Base-by-base conservation (phyloP, 1,139 yeast species). In the Meyerozyma smithsonii region DNA sequence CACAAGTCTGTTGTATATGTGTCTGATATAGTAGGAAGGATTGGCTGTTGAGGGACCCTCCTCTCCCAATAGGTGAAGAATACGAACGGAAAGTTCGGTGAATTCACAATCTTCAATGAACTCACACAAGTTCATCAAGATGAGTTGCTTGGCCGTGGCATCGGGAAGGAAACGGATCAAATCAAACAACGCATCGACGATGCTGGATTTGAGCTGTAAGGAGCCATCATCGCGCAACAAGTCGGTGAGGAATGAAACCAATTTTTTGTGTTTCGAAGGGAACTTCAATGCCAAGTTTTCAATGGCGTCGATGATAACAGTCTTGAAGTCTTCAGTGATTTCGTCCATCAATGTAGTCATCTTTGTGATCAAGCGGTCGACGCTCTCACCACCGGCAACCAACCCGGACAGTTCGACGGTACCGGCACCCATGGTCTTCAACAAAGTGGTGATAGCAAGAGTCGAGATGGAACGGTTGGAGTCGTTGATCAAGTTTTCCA, bases 71-170 rank as follows among this genome's bases (percentile, higher is more conserved):
- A 90, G 68, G 63, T 89, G 96, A 61, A 92, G 75, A 47, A 92
- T 84, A 60, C 97, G 81, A 24, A 90, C 96, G 26, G 95, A 79
- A 46, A 92, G 79, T 63, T 89, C 97, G 30, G 96, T 86, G 66
- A 77, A 92, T 66, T 92, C 99, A 67, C 97, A 92, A 69, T 92
- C 99, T 66, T 94, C 99, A 52, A 92, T 94, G 57, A 89, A 89
- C 62, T 92, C 99, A 72, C 97, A 89, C 52, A 94, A 74, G 58
- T 84, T 85, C 67, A 86, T 88, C 55, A 92, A 72, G 24, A 96
- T 95, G 43, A 77, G 65, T 54, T 87, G 95, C 54, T 87, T 81
- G n/a, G 94, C 87, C 43, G 52, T 51, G 42, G 79, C 84, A 42
- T 69, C 73, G 20, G 96, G 95, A 46, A 89, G 82, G 56, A 84